Percentiles rank a stretch among this genome's conserved stretches.
Conservation (phyloP, 768 basidiomycete genomes). For the Xanthoconium stramineum region DNA sequence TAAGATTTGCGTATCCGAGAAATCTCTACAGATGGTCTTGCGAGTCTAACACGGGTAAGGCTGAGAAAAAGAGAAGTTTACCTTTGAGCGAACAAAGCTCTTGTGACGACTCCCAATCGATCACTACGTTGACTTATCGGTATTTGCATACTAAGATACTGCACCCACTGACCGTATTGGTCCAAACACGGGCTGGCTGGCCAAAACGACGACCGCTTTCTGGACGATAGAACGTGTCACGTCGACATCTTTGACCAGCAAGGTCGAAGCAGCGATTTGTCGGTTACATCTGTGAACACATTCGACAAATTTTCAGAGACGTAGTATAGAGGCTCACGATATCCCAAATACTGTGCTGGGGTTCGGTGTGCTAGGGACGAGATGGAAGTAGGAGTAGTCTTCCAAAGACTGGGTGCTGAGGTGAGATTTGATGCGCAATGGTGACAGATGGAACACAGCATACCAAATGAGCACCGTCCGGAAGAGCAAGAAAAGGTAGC, state of each 20-base stretch:
- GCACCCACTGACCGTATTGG: constrained; percentile 67
- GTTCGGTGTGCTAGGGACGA: constrained; percentile 68
- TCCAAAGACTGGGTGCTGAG: constrained; percentile 39
- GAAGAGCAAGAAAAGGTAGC: constrained; percentile 92
- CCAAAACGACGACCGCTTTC: constrained; percentile 94
- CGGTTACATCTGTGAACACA: constrained; percentile 73
- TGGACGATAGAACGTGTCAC: constrained; percentile 96
- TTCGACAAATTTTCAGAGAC: background rate
- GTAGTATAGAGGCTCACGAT: constrained; percentile 48
- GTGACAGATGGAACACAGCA: constrained; percentile 5
- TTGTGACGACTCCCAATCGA: constrained; percentile 91
- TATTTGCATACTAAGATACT: background rate
- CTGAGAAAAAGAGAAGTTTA: constrained; percentile 19
- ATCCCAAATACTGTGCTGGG: constrained; percentile 93
- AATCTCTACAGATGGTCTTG: constrained; percentile 54
- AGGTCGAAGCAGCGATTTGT: constrained; percentile 78
- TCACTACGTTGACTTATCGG: constrained; percentile 51
- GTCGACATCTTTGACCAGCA: constrained; percentile 76
- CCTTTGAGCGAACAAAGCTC: constrained; percentile 86
- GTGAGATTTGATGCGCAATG: constrained; percentile 9
- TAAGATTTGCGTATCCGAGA: constrained; percentile 82
- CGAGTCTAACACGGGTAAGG: background rate
- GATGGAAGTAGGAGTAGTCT: constrained; percentile 96
- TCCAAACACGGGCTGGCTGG: constrained; percentile 87
- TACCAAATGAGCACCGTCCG: constrained; percentile 95